Conservation (phyloP, 1,284 basidiomycete genomes). For the Agaricales sp. region DNA sequence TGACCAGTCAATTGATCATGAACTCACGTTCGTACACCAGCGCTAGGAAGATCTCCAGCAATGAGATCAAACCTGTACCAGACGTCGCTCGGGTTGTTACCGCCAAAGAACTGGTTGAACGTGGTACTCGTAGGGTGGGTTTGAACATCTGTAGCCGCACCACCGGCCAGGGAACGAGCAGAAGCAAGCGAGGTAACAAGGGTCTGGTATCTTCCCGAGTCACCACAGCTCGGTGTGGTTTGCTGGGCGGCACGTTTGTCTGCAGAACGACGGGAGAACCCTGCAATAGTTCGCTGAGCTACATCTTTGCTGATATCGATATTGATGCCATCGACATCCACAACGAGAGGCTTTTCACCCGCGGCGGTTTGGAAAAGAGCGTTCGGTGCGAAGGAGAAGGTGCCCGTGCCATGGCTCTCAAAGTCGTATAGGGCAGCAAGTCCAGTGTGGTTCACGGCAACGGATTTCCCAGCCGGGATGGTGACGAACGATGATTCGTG, state of each 20-base stretch:
- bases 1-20: too few species aligned
- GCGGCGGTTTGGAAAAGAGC: background rate
- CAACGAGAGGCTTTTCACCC: background rate
- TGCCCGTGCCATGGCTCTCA: background rate
- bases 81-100: background rate
- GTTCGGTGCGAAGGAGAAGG: background rate
- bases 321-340: background rate
- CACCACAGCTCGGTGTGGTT: background rate
- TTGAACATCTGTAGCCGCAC: background rate
- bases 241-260: background rate
- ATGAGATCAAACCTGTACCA: conserved; percentile 2
- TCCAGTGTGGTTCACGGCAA: conserved; percentile 11
- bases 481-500: background rate
- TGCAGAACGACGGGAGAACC: background rate
- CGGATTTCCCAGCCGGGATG: conserved; percentile 1
- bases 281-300: background rate
- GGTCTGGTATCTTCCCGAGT: background rate
- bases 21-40: conserved; percentile 1
- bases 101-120: background rate
- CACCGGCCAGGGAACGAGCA: conserved; percentile 1
- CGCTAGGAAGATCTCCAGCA: conserved; percentile 1
- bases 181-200: background rate
- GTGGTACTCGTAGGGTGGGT: background rate
- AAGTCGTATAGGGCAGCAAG: background rate
- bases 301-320: conserved; percentile 2